phyloP scores from a whole-genome alignment of 2,329 filamentous ascomycete genomes.

The Diaporthe eres region DNA sequence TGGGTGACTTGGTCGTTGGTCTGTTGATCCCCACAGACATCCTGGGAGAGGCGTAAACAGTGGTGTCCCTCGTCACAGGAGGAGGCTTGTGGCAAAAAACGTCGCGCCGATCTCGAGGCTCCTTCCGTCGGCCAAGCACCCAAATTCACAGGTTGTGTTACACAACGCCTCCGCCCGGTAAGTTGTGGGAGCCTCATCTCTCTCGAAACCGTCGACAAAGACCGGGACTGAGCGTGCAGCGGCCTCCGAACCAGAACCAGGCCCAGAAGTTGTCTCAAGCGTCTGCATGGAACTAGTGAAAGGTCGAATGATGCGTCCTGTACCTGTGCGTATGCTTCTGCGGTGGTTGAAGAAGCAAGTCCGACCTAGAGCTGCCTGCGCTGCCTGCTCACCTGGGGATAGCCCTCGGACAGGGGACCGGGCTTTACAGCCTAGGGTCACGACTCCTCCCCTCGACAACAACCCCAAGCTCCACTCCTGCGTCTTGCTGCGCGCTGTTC shows the following conservation, averaged over 20 bases:
- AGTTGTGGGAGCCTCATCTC: conserved; percentile 7
- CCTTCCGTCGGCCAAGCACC: conserved; percentile 7
- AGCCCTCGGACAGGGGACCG: conserved; percentile 17
- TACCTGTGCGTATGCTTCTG: conserved; percentile 12
- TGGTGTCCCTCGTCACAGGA: not conserved
- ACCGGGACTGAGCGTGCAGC: not conserved
- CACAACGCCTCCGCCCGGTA: not conserved
- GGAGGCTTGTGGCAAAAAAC: conserved; percentile 13
- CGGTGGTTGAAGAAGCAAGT: not conserved
- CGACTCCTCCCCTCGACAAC: conserved; percentile 48
- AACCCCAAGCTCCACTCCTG: conserved; percentile 52
- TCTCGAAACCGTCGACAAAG: not conserved
- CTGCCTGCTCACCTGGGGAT: not conserved
- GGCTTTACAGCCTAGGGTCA: conserved; percentile 35
- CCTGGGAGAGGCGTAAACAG: not conserved
- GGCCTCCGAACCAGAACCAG: not conserved
- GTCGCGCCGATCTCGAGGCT: conserved; percentile 22
- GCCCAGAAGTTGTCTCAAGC: not conserved
- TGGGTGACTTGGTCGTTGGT: not conserved
- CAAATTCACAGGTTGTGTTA: not conserved
- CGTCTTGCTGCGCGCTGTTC: conserved; percentile 46
- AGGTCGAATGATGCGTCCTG: conserved; percentile 15
- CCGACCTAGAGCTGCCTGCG: not conserved
- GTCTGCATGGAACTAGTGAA: conserved; percentile 25
- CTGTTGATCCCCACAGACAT: not conserved